These are phyloP conservation scores for Penicillium paradoxum DNA, from an alignment of 495 filamentous ascomycete genomes.

Conservation along the genomic window DNA sequence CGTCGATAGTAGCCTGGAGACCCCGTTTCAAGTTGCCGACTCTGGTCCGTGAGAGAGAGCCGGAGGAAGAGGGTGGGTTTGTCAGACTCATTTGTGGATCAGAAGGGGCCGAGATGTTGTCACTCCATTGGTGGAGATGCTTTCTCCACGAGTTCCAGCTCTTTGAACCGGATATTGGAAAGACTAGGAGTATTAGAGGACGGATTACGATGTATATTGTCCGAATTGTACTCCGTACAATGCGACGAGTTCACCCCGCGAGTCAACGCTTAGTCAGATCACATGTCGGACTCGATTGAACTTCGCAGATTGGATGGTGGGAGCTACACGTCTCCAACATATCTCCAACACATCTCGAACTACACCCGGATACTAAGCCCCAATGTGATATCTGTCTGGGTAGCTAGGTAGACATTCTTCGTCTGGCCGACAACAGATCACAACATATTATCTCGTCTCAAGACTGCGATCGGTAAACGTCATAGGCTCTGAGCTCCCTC, in stretches of 20 bases:
- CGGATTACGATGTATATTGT: neutral
- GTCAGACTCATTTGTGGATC: conserved; percentile 47
- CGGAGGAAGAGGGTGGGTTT: conserved; percentile 54
- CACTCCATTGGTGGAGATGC: conserved; percentile 1
- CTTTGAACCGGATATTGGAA: neutral
- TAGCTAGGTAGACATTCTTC: neutral
- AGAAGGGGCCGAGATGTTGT: neutral
- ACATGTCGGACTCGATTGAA: neutral
- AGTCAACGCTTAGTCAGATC: conserved; percentile 6
- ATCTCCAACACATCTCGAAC: too few species aligned
- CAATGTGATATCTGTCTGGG: neutral
- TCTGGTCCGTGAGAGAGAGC: conserved; percentile 44
- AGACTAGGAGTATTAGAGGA: neutral
- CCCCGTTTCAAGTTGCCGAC: conserved; percentile 59
- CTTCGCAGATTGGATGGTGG: neutral
- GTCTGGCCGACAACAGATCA: neutral
- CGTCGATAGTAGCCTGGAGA: conserved; percentile 74
- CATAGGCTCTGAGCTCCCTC: neutral
- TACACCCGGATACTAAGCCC: neutral
- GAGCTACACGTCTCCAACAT: too few species aligned
- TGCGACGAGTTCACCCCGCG: neutral
- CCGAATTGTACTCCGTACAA: neutral
- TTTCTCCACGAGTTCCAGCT: conserved; percentile 4
- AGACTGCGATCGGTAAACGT: neutral
- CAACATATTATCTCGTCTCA: neutral